Conservation (phyloP, 2,329 filamentous ascomycete species). For the Claviceps purpurea region DNA sequence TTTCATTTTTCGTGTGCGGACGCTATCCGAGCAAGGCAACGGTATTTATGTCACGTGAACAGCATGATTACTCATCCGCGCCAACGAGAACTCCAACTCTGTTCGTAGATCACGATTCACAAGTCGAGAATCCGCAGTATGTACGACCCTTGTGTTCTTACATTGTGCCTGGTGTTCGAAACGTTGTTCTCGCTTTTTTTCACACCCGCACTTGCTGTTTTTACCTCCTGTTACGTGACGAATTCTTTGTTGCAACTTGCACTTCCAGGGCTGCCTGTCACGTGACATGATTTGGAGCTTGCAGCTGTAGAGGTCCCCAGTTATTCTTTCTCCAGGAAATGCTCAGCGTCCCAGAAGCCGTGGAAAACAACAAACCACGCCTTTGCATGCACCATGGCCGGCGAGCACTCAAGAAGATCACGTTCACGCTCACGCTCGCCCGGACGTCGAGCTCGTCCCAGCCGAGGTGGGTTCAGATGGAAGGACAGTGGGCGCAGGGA, state of each 20-base stretch:
- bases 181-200: too few species aligned
- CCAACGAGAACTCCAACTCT: neutral
- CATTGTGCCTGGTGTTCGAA: too few species aligned
- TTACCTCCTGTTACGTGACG: too few species aligned
- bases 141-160: too few species aligned
- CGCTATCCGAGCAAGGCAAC: conserved; percentile 23
- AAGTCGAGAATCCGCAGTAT: too few species aligned
- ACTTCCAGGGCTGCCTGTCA: too few species aligned
- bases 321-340: too few species aligned
- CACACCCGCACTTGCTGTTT: too few species aligned
- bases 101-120: too few species aligned
- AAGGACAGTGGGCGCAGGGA: conserved; percentile 41
- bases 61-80: conserved; percentile 15
- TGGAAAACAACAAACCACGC: neutral
- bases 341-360: neutral
- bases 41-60: conserved; percentile 19
- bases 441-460: conserved; percentile 11
- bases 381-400: conserved; percentile 10
- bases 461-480: conserved; percentile 40
- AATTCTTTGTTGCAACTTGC: too few species aligned
- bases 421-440: conserved; percentile 18
- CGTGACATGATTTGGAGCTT: too few species aligned
- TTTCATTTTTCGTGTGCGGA: conserved; percentile 35
- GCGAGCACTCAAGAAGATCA: conserved; percentile 12
- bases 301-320: too few species aligned